Evolutionary conservation across 2,329 filamentous ascomycete species (phyloP).

Genomic region (Parascedosporium putredinis): DNA sequence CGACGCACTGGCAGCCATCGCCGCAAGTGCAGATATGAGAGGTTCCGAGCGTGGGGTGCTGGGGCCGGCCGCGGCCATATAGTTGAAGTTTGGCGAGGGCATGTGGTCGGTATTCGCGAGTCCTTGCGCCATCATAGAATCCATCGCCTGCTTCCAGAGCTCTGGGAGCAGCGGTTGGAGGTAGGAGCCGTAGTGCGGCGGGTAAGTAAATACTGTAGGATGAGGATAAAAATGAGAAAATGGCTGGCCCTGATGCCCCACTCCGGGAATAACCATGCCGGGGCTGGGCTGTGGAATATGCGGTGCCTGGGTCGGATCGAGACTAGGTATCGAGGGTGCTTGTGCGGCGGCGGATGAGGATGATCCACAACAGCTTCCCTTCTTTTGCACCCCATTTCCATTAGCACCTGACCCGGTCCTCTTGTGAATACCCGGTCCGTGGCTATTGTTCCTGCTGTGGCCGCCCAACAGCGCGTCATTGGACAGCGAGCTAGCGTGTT

Average conservation of each 20-base stretch:
- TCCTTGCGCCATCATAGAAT: slow-evolving; percentile 18
- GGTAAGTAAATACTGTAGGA: slow-evolving; percentile 33
- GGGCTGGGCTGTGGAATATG: slow-evolving; percentile 2
- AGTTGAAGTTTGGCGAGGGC: slow-evolving; percentile 3
- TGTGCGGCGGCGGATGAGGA: slow-evolving; percentile 15
- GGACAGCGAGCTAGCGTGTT: slow-evolving; percentile 12
- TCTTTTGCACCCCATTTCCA: slow-evolving; percentile 11
- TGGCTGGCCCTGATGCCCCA: not conserved
- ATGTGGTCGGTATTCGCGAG: not conserved
- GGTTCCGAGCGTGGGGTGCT: slow-evolving; percentile 16
- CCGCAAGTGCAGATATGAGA: slow-evolving; percentile 50
- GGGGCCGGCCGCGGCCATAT: not conserved
- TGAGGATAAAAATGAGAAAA: slow-evolving; percentile 4
- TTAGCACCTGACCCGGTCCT: not conserved
- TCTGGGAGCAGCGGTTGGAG: slow-evolving; percentile 44
- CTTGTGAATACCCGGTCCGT: not conserved
- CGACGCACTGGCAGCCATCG: slow-evolving; percentile 55
- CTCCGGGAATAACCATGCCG: not conserved
- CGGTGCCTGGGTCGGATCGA: not conserved
- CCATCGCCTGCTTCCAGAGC: slow-evolving; percentile 39
- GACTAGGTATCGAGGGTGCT: slow-evolving; percentile 10
- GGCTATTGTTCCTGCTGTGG: not conserved
- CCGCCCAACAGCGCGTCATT: slow-evolving; percentile 12
- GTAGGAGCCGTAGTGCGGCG: slow-evolving; percentile 43
- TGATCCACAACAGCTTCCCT: slow-evolving; percentile 22